Evolutionary conservation across 352 stramenopile species (phyloP), one percentile per base, ranked within the genome.

Genomic region (Thraustochytrium striatum): DNA sequence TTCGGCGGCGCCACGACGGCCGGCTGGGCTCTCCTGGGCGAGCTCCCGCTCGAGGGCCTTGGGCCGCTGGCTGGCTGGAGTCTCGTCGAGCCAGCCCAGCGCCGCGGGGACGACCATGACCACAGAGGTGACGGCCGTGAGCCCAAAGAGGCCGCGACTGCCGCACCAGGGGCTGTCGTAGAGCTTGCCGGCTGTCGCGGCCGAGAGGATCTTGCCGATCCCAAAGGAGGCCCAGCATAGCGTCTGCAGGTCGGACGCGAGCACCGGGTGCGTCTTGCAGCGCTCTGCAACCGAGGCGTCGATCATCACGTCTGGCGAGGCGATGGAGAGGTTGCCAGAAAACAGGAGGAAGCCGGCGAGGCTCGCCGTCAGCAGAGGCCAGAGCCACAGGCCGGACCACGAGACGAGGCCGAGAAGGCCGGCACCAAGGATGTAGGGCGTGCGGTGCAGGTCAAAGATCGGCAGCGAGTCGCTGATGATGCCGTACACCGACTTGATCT

Each of bases 301-400:
- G 65, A 95, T 93, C 16, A 94, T 91, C 8, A 95, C 90, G 70
- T 95, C 90, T 57, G 92, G 93, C 9, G 92, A 87, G 5, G 90
- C 87, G 16, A 90, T 87, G 0, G 86, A 87, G n/a, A 93, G 81
- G 65, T 87, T 93, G 68, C 87, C 88, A 2, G 91, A 52, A 9
- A 86, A 35, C 16, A 86, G 58, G 52, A 92, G 82, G 9, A 92
- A 82, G 50, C 88, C 84, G 1, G 58, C 38, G 16, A 82, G 33
- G 11, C 59, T 21, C 5, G 61, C 25, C 11, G 50, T 25, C 1
- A 9, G 8, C 41, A 75, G 28, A 25, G 65, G 65, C 0, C 39
- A 19, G 7, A 73, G 8, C 55, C 55, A 80, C 16, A 80, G 47
- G n/a, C 11, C 58, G 9, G 91, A 84, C 41, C 82, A 91, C 7